phyloP scores from a whole-genome alignment of 441 rosid genomes.

The Capsella rubella region DNA sequence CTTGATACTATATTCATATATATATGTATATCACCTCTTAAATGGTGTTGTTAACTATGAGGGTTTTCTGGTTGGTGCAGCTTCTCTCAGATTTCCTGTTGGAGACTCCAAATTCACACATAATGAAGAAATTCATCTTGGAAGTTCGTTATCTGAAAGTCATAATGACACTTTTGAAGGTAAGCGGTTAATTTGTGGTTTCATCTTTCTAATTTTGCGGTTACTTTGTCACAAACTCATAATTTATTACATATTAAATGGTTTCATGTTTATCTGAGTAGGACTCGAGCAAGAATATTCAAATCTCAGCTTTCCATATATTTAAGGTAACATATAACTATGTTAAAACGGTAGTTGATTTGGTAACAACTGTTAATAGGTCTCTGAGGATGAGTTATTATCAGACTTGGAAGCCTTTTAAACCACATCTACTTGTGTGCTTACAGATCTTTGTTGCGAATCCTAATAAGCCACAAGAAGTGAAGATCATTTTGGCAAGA shows the following conservation, averaged over 20 bases:
- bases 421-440: not conserved
- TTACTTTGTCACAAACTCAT: slow-evolving; percentile 14
- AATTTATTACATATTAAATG: slow-evolving; percentile 8
- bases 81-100: slow-evolving; percentile 93
- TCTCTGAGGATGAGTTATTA: slow-evolving; percentile 23
- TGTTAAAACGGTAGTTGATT: not conserved
- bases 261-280: slow-evolving; percentile 48
- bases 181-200: slow-evolving; percentile 36
- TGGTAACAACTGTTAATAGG: slow-evolving; percentile 11
- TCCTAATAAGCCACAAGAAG: slow-evolving; percentile 92
- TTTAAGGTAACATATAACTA: slow-evolving; percentile 68
- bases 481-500: slow-evolving; percentile 85
- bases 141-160: slow-evolving; percentile 90
- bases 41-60: slow-evolving; percentile 25
- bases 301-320: slow-evolving; percentile 92
- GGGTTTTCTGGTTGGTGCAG: slow-evolving; percentile 54
- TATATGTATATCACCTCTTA: slow-evolving; percentile 24
- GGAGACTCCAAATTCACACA: slow-evolving; percentile 82
- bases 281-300: slow-evolving; percentile 98
- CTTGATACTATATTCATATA: slow-evolving; percentile 16
- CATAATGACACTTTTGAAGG: slow-evolving; percentile 92
- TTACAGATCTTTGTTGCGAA: slow-evolving; percentile 93
- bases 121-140: slow-evolving; percentile 89
- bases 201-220: slow-evolving; percentile 20
- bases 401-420: slow-evolving; percentile 11